Conservation (phyloP, 2,329 filamentous ascomycete species). For the Beauveria scarabaeidicola region DNA sequence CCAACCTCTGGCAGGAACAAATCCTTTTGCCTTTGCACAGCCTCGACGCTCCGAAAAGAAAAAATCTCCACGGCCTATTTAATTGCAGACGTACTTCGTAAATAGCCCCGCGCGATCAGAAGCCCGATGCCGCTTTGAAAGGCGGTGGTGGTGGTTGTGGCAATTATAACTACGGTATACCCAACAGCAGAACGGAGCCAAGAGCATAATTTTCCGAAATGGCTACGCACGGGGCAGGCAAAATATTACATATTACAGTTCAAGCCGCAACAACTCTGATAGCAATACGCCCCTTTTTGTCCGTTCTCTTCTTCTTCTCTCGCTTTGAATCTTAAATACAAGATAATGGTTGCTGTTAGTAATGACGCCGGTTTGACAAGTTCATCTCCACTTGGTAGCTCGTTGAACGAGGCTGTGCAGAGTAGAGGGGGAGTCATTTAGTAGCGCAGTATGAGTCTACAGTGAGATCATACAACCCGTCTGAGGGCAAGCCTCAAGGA, state of each 20-base stretch:
- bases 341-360: neutral
- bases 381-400: neutral
- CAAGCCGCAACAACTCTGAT: no score
- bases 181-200: no score
- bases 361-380: neutral
- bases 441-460: no score
- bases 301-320: neutral
- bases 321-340: neutral
- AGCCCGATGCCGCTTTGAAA: neutral
- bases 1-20: no score
- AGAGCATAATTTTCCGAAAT: no score
- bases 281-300: neutral
- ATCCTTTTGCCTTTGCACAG: neutral
- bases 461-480: no score
- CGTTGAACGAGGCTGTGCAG: neutral
- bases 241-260: neutral
- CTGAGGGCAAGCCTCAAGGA: no score
- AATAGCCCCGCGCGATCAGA: neutral
- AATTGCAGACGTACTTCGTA: neutral
- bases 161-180: no score
- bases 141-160: neutral
- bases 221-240: neutral
- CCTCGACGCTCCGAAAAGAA: neutral
- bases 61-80: neutral
- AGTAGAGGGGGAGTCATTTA: neutral